Base-by-base conservation (phyloP, 345 rosid species). In the Eucalyptus regnans region DNA sequence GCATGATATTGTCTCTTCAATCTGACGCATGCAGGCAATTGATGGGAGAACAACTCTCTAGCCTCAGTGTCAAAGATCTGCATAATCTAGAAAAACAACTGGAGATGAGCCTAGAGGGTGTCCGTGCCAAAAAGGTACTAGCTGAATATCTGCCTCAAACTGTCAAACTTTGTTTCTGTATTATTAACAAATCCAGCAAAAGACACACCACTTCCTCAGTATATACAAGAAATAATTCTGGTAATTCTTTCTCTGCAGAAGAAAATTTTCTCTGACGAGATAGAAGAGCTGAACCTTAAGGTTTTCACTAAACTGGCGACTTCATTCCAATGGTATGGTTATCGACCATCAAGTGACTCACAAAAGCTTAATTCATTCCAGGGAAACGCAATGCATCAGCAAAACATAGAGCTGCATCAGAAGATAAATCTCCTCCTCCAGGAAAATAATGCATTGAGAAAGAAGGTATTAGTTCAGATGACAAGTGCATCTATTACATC, bases 21-120 rank as follows among this genome's bases (percentile, higher is more conserved):
- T 33, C 64, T 60, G 50, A 48, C 12, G 12, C 49, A 62, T 14
- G 23, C 95, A 96, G 98, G 93, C 93, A 95, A 93, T 93, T 96
- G 96, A 95, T 94, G 97, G 98, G 98, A 10, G 95, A 95, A 91
- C 95, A 94, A 90, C 97, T 96, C 89, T 94, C 97, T 54, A 93
- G 95, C 48, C 92, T 96, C 90, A 89, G 87, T 66, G 88, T 90
- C 43, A 88, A 93, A 86, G 94, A 94, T 88, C 89, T 95, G 88
- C 95, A 94, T 90, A 92, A 93, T 89, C 92, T 94, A 91, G 96
- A 96, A 88, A 95, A 90, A 87, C 95, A 89, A 85, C 86, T 93
- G 90, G 96, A 95, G 87, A 88, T 90, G 91, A 97, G 95, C 90
- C 94, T 96, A 50, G 91, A 89, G 4, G 93, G 94, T 54, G 95